Evolutionary conservation across 495 filamentous ascomycete genomes (phyloP).

Genomic region (Penicillium atrosanguineum): DNA sequence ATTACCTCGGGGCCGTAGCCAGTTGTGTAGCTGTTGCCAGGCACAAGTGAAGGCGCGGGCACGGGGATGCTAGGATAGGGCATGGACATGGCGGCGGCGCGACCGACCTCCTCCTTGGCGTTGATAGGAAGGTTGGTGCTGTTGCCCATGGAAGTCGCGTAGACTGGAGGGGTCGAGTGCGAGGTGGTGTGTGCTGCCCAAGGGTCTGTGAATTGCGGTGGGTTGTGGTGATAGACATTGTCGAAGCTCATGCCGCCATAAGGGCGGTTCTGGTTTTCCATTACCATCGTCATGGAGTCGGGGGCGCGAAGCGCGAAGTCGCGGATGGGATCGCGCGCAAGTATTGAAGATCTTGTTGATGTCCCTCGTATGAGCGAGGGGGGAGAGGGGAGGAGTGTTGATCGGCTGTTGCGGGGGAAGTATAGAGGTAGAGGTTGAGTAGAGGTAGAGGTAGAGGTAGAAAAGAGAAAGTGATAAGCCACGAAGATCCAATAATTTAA

Average conservation of each 20-base stretch:
- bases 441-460: slow-evolving; percentile 1
- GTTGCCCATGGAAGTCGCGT: slow-evolving; percentile 58
- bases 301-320: slow-evolving; percentile 16
- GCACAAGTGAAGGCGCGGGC: slow-evolving; percentile 63
- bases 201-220: slow-evolving; percentile 90
- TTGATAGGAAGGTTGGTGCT: slow-evolving; percentile 52
- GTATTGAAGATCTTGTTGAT: background rate
- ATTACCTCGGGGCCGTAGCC: slow-evolving; percentile 70
- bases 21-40: slow-evolving; percentile 69
- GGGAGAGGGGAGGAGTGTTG: slow-evolving; percentile 1
- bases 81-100: slow-evolving; percentile 65
- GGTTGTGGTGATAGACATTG: slow-evolving; percentile 66
- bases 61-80: slow-evolving; percentile 72
- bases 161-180: slow-evolving; percentile 52
- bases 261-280: slow-evolving; percentile 80
- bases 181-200: slow-evolving; percentile 67
- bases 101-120: slow-evolving; percentile 54
- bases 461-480: slow-evolving; percentile 36
- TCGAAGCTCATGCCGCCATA: slow-evolving; percentile 82
- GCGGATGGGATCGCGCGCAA: slow-evolving; percentile 17
- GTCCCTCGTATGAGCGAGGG: background rate
- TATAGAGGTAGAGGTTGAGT: background rate
- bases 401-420: slow-evolving; percentile 25
- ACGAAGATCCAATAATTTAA: slow-evolving; percentile 19
- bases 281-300: slow-evolving; percentile 77